Conservation (phyloP, 352 stramenopile genomes). For the Globisporangium irregulare region DNA sequence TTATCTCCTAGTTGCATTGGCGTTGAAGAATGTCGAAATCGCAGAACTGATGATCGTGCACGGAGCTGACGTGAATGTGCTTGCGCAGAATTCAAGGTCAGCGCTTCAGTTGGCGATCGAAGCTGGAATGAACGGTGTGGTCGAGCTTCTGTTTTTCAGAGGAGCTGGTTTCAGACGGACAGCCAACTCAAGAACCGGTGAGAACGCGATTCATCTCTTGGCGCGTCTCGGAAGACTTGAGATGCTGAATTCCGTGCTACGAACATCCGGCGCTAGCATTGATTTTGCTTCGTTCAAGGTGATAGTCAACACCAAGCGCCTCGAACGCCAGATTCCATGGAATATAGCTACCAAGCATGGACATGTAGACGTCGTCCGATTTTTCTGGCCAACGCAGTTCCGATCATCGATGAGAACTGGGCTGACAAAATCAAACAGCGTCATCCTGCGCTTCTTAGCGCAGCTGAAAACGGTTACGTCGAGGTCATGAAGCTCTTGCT, state of each 20-base stretch:
- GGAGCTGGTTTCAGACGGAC: not conserved
- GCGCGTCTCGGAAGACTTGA: not conserved
- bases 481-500: not conserved
- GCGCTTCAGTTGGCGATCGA: slow-evolving; percentile 6
- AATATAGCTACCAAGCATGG: not conserved
- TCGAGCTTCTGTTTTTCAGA: not conserved
- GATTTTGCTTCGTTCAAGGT: not conserved
- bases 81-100: not conserved
- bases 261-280: not conserved
- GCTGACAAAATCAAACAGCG: not conserved
- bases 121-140: not conserved
- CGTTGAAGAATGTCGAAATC: not conserved
- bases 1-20: not conserved
- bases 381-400: not conserved
- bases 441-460: not conserved
- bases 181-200: not conserved
- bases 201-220: not conserved
- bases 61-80: not conserved
- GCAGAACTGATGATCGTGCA: not conserved
- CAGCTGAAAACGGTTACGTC: not conserved
- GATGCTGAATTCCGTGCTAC: not conserved
- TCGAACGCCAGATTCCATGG: not conserved
- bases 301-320: not conserved
- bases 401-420: not conserved
- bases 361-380: not conserved